A percentile compares a stretch with the other conserved stretches of the same genome.
Evolutionary conservation across 495 filamentous ascomycete genomes (phyloP).

Genomic region (Hyphodiscus hymeniophilus): DNA sequence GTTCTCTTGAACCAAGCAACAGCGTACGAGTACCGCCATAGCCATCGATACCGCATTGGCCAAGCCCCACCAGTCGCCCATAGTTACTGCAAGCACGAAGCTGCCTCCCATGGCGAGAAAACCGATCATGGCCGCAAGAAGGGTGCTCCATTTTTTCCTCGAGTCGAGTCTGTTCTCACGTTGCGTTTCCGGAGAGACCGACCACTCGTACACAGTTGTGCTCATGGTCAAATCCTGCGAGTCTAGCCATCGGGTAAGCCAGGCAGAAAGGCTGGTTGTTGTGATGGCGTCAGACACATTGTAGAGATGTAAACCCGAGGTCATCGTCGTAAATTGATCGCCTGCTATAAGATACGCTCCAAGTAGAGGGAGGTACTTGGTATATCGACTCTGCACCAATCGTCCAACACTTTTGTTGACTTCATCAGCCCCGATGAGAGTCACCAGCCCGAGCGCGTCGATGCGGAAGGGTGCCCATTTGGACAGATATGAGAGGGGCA

Average conservation of each 20-base stretch:
- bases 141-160: neutral
- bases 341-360: conserved; percentile 4
- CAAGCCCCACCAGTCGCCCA: neutral
- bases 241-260: neutral
- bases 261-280: neutral
- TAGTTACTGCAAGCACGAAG: neutral
- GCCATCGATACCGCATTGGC: neutral
- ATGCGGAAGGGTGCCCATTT: conserved; percentile 2
- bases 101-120: neutral
- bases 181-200: neutral
- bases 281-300: conserved; percentile 4
- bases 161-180: neutral
- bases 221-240: neutral
- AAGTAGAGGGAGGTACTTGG: conserved; percentile 1
- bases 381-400: conserved; percentile 3
- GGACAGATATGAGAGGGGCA: neutral
- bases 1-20: neutral
- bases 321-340: neutral
- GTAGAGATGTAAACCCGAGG: conserved; percentile 3
- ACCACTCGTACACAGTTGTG: neutral
- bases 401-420: conserved; percentile 3
- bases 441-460: conserved; percentile 9
- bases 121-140: neutral
- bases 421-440: conserved; percentile 7
- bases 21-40: neutral